Conservation (phyloP, 1,284 basidiomycete genomes). For the Phlebopus sp. region DNA sequence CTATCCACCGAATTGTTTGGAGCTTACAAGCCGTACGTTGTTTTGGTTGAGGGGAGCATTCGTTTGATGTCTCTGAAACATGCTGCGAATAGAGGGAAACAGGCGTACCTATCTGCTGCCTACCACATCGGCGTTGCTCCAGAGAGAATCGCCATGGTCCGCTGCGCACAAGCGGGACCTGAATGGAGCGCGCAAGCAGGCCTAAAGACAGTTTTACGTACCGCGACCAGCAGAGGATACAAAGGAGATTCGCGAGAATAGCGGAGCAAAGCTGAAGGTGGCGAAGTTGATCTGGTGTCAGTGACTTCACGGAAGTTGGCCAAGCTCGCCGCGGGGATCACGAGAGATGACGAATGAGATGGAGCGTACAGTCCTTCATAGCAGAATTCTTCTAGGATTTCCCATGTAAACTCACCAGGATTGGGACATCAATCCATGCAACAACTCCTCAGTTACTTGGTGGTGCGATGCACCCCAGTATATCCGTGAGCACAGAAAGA, state of each 20-base stretch:
- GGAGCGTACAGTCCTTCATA: not conserved
- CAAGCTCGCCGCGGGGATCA: conserved; percentile 16
- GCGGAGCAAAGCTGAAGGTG: conserved; percentile 44
- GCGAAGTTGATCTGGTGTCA: conserved; percentile 46
- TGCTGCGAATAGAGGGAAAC: conserved; percentile 41
- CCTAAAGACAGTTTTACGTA: conserved; percentile 56
- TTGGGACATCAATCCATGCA: not conserved
- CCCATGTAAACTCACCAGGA: not conserved
- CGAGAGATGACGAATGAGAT: not conserved
- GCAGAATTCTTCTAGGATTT: not conserved
- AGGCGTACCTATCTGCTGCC: conserved; percentile 49
- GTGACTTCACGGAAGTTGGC: conserved; percentile 44
- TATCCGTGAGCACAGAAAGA: not conserved
- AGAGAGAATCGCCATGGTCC: conserved; percentile 56
- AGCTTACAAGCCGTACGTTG: conserved; percentile 58
- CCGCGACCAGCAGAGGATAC: conserved; percentile 46
- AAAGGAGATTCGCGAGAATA: conserved; percentile 20
- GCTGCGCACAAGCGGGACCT: conserved; percentile 62
- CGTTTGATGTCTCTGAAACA: not conserved
- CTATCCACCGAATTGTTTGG: conserved; percentile 58
- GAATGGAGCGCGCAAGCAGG: conserved; percentile 51
- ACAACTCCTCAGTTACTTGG: too few species aligned
- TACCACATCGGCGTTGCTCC: conserved; percentile 51
- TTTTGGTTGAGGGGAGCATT: not conserved
- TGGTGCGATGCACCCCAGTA: not conserved